phyloP scores from a whole-genome alignment of 2,329 filamentous ascomycete species.

The Ophiocordyceps camponoti-rufipedis region DNA sequence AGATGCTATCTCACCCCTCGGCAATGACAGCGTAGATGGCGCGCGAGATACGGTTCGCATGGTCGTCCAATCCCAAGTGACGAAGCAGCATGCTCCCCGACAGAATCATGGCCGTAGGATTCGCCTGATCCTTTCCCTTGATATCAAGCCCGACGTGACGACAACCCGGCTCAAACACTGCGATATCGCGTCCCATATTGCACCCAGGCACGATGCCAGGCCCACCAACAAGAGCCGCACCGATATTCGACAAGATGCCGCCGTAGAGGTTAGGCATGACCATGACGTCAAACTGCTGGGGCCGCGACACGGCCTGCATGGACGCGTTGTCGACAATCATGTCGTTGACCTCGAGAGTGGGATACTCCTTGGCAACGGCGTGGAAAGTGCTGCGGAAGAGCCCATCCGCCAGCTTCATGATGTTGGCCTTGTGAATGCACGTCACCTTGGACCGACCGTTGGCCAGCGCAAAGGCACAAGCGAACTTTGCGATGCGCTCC shows the following conservation, averaged over 20 bases:
- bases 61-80: constrained; percentile 92
- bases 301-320: constrained; percentile 93
- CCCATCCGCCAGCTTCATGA: constrained; percentile 99
- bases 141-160: constrained; percentile 98
- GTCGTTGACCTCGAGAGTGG: constrained; percentile 88
- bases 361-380: constrained; percentile 83
- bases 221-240: constrained; percentile 88
- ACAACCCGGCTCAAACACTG: constrained; percentile 97
- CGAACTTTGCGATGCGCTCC: constrained; percentile 97
- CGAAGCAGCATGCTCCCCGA: constrained; percentile 94
- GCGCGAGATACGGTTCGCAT: constrained; percentile 96
- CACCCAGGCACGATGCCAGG: constrained; percentile 94
- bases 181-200: constrained; percentile 98
- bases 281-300: constrained; percentile 98
- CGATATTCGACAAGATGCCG: constrained; percentile 99
- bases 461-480: constrained; percentile 91
- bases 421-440: constrained; percentile 99
- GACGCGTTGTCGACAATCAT: constrained; percentile 99
- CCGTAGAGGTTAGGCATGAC: constrained; percentile 99
- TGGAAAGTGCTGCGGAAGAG: constrained; percentile 98
- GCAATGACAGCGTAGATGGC: constrained; percentile 62
- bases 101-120: constrained; percentile 89
- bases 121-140: constrained; percentile 98
- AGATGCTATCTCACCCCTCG: constrained; percentile 49
- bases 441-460: constrained; percentile 99